Evolutionary conservation across 1,139 yeast genomes (phyloP).

Genomic region (Yamadazyma pseudoaaseri): DNA sequence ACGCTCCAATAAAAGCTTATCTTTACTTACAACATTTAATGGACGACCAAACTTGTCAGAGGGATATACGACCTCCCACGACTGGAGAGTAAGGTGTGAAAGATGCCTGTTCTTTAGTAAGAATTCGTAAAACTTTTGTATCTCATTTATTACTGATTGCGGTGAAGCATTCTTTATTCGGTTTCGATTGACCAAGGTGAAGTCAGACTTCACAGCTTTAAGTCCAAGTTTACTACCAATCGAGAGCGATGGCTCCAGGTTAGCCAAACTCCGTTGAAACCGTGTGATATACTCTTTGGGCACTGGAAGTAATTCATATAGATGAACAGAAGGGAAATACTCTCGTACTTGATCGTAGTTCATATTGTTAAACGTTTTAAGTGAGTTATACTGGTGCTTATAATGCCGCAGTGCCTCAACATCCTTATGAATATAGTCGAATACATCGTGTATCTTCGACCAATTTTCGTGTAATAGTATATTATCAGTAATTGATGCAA

Average conservation of each 20-base stretch:
- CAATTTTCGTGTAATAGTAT: slow-evolving; percentile 30
- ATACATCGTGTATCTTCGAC: slow-evolving; percentile 20
- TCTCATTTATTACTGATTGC: slow-evolving; percentile 11
- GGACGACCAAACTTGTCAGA: slow-evolving; percentile 35
- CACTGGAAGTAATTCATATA: slow-evolving; percentile 30
- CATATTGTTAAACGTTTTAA: slow-evolving; percentile 19
- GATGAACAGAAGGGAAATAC: slow-evolving; percentile 38
- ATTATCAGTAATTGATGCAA: slow-evolving; percentile 20
- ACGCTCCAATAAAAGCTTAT: slow-evolving; percentile 24
- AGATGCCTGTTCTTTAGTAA: slow-evolving; percentile 13
- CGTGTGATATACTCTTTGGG: slow-evolving; percentile 12
- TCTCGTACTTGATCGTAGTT: slow-evolving; percentile 22
- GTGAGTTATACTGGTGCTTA: slow-evolving; percentile 19
- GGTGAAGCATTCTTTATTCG: neutral
- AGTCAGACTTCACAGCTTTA: neutral
- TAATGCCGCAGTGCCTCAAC: slow-evolving; percentile 7
- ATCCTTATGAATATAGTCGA: slow-evolving; percentile 30
- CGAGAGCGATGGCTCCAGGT: slow-evolving; percentile 13
- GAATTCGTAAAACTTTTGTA: slow-evolving; percentile 22
- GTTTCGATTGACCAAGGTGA: slow-evolving; percentile 6
- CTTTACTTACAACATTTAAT: slow-evolving; percentile 25
- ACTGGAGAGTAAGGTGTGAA: slow-evolving; percentile 24
- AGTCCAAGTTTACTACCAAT: slow-evolving; percentile 15
- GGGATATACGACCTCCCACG: slow-evolving; percentile 34
- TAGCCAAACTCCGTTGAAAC: slow-evolving; percentile 12